A percentile compares a stretch with the other conserved stretches of the same genome.
Evolutionary conservation across 2,329 filamentous ascomycete species (phyloP).

Genomic region (Arthrobotrys musiformis): DNA sequence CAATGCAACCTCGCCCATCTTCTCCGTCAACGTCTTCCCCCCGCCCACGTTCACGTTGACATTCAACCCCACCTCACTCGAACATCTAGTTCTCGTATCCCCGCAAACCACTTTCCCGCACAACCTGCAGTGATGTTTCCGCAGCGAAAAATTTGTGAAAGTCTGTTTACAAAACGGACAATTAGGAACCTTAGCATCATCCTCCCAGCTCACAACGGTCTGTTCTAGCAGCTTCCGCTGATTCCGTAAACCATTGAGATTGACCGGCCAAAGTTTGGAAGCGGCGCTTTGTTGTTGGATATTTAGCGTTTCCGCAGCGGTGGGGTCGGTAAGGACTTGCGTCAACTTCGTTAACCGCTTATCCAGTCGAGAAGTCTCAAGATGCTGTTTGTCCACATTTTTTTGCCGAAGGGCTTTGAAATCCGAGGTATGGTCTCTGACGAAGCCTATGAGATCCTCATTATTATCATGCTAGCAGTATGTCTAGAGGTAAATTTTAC

Average conservation of each 20-base stretch:
- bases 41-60: slow-evolving; percentile 70
- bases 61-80: slow-evolving; percentile 81
- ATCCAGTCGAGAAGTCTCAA: slow-evolving; percentile 89
- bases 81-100: slow-evolving; percentile 84
- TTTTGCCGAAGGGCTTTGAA: slow-evolving; percentile 79
- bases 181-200: slow-evolving; percentile 79
- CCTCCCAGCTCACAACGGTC: slow-evolving; percentile 93
- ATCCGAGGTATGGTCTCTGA: slow-evolving; percentile 76
- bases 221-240: slow-evolving; percentile 86
- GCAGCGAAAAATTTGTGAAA: slow-evolving; percentile 91
- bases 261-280: slow-evolving; percentile 64
- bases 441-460: slow-evolving; percentile 61
- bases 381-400: slow-evolving; percentile 81
- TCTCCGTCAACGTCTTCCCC: slow-evolving; percentile 64
- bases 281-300: slow-evolving; percentile 39
- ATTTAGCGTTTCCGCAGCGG: slow-evolving; percentile 66
- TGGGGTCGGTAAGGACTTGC: slow-evolving; percentile 79
- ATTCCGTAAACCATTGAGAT: slow-evolving; percentile 63
- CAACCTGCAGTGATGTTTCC: slow-evolving; percentile 91
- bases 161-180: slow-evolving; percentile 97
- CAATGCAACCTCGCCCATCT: slow-evolving; percentile 72
- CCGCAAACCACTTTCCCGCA: slow-evolving; percentile 94
- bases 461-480: neutral
- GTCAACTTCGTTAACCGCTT: slow-evolving; percentile 89
- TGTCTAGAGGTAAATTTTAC: neutral